Evolutionary conservation across 2,329 filamentous ascomycete genomes (phyloP).

Genomic region (Epichloe bromicola): DNA sequence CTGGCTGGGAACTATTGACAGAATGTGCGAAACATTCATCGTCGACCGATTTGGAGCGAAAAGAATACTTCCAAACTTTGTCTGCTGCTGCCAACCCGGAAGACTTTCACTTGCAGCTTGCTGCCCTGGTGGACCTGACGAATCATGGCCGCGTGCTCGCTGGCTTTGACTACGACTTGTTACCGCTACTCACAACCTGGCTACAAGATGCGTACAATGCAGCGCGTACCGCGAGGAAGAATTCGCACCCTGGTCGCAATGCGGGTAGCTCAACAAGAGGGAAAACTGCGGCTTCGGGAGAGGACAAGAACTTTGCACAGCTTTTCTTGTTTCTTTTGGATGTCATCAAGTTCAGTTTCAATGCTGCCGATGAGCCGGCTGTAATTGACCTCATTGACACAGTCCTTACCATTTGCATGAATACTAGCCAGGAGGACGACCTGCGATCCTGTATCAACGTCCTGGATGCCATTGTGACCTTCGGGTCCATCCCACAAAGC

Average conservation of each 20-base stretch:
- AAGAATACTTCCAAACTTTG: conserved; percentile 52
- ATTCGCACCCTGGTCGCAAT: conserved; percentile 22
- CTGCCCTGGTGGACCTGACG: conserved; percentile 47
- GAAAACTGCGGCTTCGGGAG: conserved; percentile 27
- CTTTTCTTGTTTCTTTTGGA: conserved; percentile 54
- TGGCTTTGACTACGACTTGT: conserved; percentile 54
- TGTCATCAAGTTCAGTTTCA: conserved; percentile 65
- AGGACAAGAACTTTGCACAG: conserved; percentile 49
- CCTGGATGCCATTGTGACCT: conserved; percentile 59
- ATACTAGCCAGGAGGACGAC: conserved; percentile 51
- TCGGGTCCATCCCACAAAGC: conserved; percentile 51
- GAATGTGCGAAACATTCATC: conserved; percentile 51
- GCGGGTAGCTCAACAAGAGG: conserved; percentile 25
- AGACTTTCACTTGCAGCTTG: conserved; percentile 55
- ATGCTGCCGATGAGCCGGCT: conserved; percentile 49
- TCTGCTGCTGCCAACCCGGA: conserved; percentile 42
- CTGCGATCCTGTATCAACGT: conserved; percentile 54
- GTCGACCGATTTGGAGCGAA: conserved; percentile 53
- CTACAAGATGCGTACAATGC: conserved; percentile 41
- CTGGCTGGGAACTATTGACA: conserved; percentile 53
- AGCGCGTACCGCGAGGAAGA: conserved; percentile 38
- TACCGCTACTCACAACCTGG: conserved; percentile 50
- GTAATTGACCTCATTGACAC: conserved; percentile 48
- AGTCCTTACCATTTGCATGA: conserved; percentile 53
- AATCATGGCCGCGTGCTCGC: conserved; percentile 47